These are phyloP conservation scores for Atractiella rhizophila DNA, from an alignment of 768 basidiomycete genomes.

Conservation along the genomic window DNA sequence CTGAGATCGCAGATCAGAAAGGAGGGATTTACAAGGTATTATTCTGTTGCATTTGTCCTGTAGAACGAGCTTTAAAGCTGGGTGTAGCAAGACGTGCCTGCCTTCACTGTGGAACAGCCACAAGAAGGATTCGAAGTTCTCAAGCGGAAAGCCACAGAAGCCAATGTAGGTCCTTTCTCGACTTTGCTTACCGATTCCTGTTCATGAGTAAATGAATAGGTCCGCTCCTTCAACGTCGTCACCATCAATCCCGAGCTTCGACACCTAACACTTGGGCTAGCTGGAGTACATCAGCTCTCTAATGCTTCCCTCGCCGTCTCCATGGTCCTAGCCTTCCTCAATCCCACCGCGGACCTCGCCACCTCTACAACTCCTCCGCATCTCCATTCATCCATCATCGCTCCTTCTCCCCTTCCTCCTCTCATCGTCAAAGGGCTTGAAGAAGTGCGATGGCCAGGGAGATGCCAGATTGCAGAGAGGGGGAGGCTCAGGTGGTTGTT, in stretches of 20 bases:
- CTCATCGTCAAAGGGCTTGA: slow-evolving; percentile 38
- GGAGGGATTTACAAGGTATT: slow-evolving; percentile 79
- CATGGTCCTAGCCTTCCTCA: slow-evolving; percentile 41
- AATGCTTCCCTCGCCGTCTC: slow-evolving; percentile 70
- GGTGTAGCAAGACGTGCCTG: slow-evolving; percentile 33
- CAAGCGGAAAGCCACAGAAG: slow-evolving; percentile 36
- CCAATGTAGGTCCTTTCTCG: slow-evolving; percentile 28
- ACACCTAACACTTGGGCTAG: slow-evolving; percentile 43
- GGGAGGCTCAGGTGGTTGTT: slow-evolving; percentile 51
- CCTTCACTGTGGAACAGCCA: slow-evolving; percentile 57
- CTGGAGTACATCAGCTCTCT: slow-evolving; percentile 58
- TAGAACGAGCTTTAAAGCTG: not conserved
- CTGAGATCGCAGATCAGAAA: slow-evolving; percentile 83
- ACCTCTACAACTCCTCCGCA: slow-evolving; percentile 8
- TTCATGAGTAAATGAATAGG: slow-evolving; percentile 22
- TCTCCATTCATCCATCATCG: not conserved
- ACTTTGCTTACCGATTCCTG: not conserved
- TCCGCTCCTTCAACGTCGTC: slow-evolving; percentile 43
- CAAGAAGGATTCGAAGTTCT: slow-evolving; percentile 42
- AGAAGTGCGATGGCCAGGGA: slow-evolving; percentile 65
- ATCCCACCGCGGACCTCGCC: slow-evolving; percentile 16
- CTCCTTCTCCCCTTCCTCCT: slow-evolving; percentile 25
- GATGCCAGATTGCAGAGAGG: slow-evolving; percentile 50
- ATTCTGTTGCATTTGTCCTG: not conserved
- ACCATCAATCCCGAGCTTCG: slow-evolving; percentile 30